phyloP scores from a whole-genome alignment of 257 asterid genomes.

The Fraxinus americana region DNA sequence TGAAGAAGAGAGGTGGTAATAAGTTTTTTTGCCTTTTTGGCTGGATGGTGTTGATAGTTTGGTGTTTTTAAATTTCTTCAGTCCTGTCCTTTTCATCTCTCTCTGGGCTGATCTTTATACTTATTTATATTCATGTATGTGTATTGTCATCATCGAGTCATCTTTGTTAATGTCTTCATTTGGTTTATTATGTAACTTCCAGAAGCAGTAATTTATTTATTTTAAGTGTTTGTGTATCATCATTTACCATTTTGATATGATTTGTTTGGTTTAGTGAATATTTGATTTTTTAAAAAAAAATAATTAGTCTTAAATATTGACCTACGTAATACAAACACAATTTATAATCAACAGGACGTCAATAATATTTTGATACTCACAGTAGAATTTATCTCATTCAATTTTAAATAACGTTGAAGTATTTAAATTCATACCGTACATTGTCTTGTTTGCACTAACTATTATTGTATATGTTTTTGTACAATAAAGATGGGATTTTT shows the following conservation, averaged over 20 bases:
- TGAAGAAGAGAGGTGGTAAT: slow-evolving; percentile 13
- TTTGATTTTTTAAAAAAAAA: too few species aligned
- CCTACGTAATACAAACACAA: too few species aligned
- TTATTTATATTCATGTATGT: too few species aligned
- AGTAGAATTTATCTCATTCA: too few species aligned
- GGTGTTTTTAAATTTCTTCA: background rate
- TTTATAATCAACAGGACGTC: too few species aligned
- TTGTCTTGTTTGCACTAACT: too few species aligned
- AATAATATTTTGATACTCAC: too few species aligned
- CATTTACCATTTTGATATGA: background rate
- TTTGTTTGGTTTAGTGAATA: background rate
- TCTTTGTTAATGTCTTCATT: background rate
- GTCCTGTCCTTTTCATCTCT: background rate
- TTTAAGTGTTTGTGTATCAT: background rate
- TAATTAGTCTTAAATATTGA: too few species aligned
- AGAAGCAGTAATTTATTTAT: background rate
- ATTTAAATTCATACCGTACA: too few species aligned
- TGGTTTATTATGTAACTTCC: background rate
- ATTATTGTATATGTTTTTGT: too few species aligned
- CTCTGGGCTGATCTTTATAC: background rate
- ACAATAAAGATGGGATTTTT: too few species aligned
- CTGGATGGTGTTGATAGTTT: background rate
- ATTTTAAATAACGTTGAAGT: too few species aligned
- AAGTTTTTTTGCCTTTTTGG: background rate
- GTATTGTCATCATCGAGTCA: background rate